These are phyloP conservation scores for Calycina herbarum DNA, from an alignment of 2,329 filamentous ascomycete species.

Conservation along the genomic window DNA sequence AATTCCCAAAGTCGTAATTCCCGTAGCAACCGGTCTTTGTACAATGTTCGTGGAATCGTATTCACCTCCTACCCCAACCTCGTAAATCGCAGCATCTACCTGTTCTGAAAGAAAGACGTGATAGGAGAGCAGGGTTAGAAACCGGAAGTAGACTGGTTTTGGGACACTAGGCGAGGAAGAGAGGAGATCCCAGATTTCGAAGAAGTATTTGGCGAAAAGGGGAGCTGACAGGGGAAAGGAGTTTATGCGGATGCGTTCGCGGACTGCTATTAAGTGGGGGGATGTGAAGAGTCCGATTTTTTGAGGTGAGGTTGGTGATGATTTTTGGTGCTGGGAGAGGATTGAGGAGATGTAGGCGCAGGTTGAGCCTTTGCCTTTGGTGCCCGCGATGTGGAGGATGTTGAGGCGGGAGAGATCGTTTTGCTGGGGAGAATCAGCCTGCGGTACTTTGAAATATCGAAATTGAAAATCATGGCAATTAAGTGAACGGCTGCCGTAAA, in stretches of 20 bases:
- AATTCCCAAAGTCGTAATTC: slow-evolving; percentile 66
- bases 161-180: slow-evolving; percentile 28
- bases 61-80: slow-evolving; percentile 67
- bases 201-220: slow-evolving; percentile 65
- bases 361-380: slow-evolving; percentile 75
- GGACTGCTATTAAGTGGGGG: slow-evolving; percentile 66
- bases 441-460: not conserved
- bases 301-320: slow-evolving; percentile 27
- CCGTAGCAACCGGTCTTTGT: slow-evolving; percentile 55
- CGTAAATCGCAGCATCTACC: slow-evolving; percentile 63
- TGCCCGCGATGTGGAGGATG: slow-evolving; percentile 69
- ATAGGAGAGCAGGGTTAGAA: slow-evolving; percentile 64
- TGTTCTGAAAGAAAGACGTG: slow-evolving; percentile 65
- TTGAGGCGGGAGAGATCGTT: slow-evolving; percentile 56
- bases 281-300: slow-evolving; percentile 65
- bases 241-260: slow-evolving; percentile 66
- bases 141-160: slow-evolving; percentile 60
- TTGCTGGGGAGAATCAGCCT: slow-evolving; percentile 22
- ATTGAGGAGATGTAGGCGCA: slow-evolving; percentile 68
- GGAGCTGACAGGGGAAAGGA: slow-evolving; percentile 56
- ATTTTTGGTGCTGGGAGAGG: slow-evolving; percentile 51
- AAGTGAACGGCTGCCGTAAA: not conserved
- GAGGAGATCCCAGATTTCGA: slow-evolving; percentile 64
- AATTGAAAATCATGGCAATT: too few relatives aligned
- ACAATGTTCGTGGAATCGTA: slow-evolving; percentile 70